Conservation (phyloP, 306 rosid species). For the Rosa chinensis region DNA sequence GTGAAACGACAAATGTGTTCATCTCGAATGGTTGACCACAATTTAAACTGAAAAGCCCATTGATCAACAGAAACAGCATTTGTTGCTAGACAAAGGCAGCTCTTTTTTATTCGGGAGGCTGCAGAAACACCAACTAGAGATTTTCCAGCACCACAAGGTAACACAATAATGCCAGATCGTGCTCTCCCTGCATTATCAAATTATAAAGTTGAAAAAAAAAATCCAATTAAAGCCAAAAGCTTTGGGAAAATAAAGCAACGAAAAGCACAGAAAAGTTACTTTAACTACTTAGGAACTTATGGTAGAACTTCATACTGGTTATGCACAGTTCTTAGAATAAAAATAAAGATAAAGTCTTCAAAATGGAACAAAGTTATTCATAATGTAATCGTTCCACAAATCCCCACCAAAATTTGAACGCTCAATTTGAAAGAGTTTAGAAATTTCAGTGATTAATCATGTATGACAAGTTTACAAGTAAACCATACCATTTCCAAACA, state of each 20-base stretch:
- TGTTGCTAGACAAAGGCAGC: slow-evolving; percentile 97
- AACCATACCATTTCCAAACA: slow-evolving; percentile 95
- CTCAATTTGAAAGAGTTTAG: not conserved
- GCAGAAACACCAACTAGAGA: slow-evolving; percentile 99
- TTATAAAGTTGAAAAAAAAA: slow-evolving; percentile 3
- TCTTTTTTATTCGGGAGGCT: slow-evolving; percentile 84
- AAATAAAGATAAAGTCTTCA: not conserved
- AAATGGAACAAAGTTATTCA: not conserved
- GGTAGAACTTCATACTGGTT: not conserved
- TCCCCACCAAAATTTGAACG: not conserved
- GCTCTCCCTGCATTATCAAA: slow-evolving; percentile 72
- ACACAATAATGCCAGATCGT: slow-evolving; percentile 95
- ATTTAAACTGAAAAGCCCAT: slow-evolving; percentile 97
- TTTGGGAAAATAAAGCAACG: not conserved
- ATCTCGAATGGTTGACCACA: slow-evolving; percentile 94
- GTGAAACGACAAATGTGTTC: slow-evolving; percentile 97
- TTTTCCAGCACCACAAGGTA: slow-evolving; percentile 98
- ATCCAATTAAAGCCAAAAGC: not conserved
- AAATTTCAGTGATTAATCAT: not conserved
- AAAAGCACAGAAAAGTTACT: not conserved
- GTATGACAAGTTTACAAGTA: slow-evolving; percentile 15
- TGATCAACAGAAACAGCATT: slow-evolving; percentile 98
- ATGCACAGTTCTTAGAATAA: not conserved
- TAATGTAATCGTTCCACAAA: not conserved
- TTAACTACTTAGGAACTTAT: not conserved